Base-by-base conservation (phyloP, 768 basidiomycete genomes). In the Exsudoporus frostii region DNA sequence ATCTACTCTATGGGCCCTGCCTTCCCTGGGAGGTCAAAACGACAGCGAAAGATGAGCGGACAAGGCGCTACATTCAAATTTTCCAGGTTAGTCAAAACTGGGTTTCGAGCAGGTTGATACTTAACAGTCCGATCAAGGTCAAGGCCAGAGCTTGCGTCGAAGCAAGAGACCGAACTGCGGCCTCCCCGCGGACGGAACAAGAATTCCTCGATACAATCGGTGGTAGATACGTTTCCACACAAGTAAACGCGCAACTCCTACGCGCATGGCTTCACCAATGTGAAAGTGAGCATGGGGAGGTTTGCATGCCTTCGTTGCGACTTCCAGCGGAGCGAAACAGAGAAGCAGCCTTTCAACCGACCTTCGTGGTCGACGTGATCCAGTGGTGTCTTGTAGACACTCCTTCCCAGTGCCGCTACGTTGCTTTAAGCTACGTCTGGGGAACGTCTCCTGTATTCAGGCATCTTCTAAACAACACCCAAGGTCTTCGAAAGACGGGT, bases 361-460 rank as follows among this genome's bases (percentile, higher is more conserved):
- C 54, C 7, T 54, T 64, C 15, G 48, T 64, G 13, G 4, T 63
- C 5, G 61, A 62, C 5, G 62, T 51, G 11, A 29, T 37, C n/a
- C 33, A 51, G 17, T 63, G 43, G 3, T 64, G 62, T 41, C 37
- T 63, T 9, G 59, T 58, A 42, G 48, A 57, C 2, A 53, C 54
- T n/a, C 60, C 63, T 7, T 32, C 50, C 6, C 45, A 13, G 15
- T 67, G 54, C 32, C 66, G 66, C 20, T 66, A 68, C n/a, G 19
- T 61, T 24, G 46, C 65, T 37, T 45, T 66, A n/a, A 65, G 63
- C 47, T 64, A 66, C 32, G 50, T 61, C 22, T 65, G 55, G 60
- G 65, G 65, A 17, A 44, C 7, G 9, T 22, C 36, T 9, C 17
- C 37, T 1, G 53, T 63, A 5, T 48, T 57, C 51, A 51, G 11